Percentiles rank a stretch among this genome's conserved stretches.
These are phyloP conservation scores for Wickerhamomyces chambardii DNA, from an alignment of 805 yeast species.

Conservation along the genomic window DNA sequence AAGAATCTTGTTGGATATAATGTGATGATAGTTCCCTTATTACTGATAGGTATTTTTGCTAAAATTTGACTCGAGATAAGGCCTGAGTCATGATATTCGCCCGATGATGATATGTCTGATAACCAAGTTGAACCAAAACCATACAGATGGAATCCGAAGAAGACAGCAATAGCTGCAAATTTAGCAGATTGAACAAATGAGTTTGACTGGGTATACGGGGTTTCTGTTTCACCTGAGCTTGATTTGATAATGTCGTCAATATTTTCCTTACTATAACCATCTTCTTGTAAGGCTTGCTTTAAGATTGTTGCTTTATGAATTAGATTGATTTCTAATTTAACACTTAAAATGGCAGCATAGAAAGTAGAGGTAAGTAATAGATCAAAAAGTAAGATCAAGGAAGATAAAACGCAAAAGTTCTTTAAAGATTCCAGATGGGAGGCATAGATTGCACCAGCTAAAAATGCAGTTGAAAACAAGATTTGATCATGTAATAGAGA, in stretches of 20 bases:
- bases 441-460: slow-evolving; percentile 56
- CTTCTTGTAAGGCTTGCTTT: slow-evolving; percentile 82
- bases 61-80: slow-evolving; percentile 9
- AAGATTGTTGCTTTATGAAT: slow-evolving; percentile 77
- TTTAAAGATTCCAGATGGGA: slow-evolving; percentile 63
- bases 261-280: slow-evolving; percentile 69
- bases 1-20: slow-evolving; percentile 48
- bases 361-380: slow-evolving; percentile 69
- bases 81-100: slow-evolving; percentile 11
- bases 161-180: slow-evolving; percentile 47
- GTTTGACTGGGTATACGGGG: slow-evolving; percentile 23
- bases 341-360: slow-evolving; percentile 72
- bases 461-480: slow-evolving; percentile 61
- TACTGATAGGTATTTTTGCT: slow-evolving; percentile 24
- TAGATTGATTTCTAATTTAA: slow-evolving; percentile 81
- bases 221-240: slow-evolving; percentile 11
- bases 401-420: slow-evolving; percentile 72
- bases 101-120: slow-evolving; percentile 32
- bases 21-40: slow-evolving; percentile 45
- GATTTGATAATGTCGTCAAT: slow-evolving; percentile 57
- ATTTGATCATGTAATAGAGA: slow-evolving; percentile 59
- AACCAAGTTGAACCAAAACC: slow-evolving; percentile 69
- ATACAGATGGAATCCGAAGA: slow-evolving; percentile 55
- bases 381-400: slow-evolving; percentile 65
- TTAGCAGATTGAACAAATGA: slow-evolving; percentile 45